Conservation (phyloP, 2,329 filamentous ascomycete species). For the Stachybotrys chartarum region DNA sequence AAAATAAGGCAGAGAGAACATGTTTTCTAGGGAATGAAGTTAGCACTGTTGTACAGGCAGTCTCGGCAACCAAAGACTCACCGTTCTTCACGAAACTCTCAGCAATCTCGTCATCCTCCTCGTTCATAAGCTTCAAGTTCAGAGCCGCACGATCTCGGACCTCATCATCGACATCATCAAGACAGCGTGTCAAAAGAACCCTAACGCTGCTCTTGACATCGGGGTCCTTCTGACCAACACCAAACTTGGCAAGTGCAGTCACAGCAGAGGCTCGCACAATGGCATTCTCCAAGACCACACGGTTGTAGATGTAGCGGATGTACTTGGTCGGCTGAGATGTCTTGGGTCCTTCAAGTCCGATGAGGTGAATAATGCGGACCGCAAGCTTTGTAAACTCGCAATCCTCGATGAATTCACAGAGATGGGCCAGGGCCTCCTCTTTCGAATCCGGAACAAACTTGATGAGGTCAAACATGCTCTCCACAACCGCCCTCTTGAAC, state of each 20-base stretch:
- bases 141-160: conserved; percentile 92
- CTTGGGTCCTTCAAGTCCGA: conserved; percentile 91
- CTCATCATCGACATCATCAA: conserved; percentile 97
- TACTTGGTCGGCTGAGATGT: conserved; percentile 96
- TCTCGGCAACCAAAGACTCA: conserved; percentile 24
- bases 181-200: conserved; percentile 83
- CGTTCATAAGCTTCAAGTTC: conserved; percentile 85
- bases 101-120: conserved; percentile 84
- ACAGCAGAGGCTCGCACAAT: conserved; percentile 93
- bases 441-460: conserved; percentile 92
- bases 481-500: conserved; percentile 94
- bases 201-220: conserved; percentile 95
- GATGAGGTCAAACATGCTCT: conserved; percentile 99
- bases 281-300: conserved; percentile 93
- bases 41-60: not conserved
- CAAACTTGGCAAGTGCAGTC: conserved; percentile 93
- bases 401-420: conserved; percentile 99
- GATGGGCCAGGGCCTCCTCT: conserved; percentile 78
- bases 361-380: conserved; percentile 87
- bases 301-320: conserved; percentile 98
- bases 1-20: conserved; percentile 90
- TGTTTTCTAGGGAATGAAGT: conserved; percentile 57
- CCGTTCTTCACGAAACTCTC: conserved; percentile 88
- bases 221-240: conserved; percentile 89
- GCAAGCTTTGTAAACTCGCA: conserved; percentile 98